Evolutionary conservation across 805 yeast genomes (phyloP), one percentile per base, ranked within the genome.

Genomic region (Metschnikowia lochheadii): DNA sequence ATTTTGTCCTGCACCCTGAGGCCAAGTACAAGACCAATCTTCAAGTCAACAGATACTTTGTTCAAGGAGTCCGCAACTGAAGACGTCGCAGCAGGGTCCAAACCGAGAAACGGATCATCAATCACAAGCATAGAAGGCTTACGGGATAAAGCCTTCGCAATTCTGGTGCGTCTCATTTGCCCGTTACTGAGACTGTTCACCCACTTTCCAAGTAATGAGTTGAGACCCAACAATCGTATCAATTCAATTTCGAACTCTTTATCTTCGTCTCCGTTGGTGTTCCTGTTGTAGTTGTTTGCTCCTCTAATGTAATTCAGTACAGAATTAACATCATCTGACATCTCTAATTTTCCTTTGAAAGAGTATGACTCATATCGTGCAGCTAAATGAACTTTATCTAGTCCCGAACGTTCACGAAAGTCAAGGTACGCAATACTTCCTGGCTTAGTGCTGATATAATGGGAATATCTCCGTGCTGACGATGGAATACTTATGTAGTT

Each of bases 51-150:
- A 33, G 66, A 56, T 3, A 70, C 63, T 18, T 51, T 49, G 3
- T 56, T 40, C 47, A 89, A 68, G 0, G 85, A 79, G 0, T 69
- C 61, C 15, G 89, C 80, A 17, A 92, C 88, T 6, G 78, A 67
- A 1, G 66, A 53, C 0, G 88, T 72, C 11, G 95, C 91, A 1
- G 66, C 63, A 0, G 96, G 94, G 61, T 92, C 99, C 15, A 92
- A 72, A 0, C 98, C 99, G 38, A 94, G 66, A 59, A 90, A 92
- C 8, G 97, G 97, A 60, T 94, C 98, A 65, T 94, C 98, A 17
- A 92, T 76, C 4, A 92, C 63, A 48, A 90, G 68, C 31, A 90
- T 56, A 40, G 74, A 71, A 0, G 97, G 96, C 33, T 78, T 70
- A 41, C 74, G 72, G 49, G 89, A 75, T 40, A 94, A 59, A 0